Evolutionary conservation across 345 rosid species (phyloP).

Genomic region (Boechera divaricarpa): DNA sequence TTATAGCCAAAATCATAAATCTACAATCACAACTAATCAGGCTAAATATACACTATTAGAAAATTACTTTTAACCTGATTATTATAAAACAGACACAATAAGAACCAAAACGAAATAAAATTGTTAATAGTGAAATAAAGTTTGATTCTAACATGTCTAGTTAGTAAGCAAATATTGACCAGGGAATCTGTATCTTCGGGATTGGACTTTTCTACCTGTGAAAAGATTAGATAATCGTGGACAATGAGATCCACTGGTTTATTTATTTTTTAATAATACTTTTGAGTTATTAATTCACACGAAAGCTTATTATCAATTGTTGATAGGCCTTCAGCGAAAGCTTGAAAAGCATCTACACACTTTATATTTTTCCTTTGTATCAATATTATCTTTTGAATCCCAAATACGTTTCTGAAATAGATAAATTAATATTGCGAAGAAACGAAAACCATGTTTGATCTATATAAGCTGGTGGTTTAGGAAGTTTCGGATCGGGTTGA

Average conservation of each 20-base stretch:
- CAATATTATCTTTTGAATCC: too few species aligned
- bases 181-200: slow-evolving; percentile 32
- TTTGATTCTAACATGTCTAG: slow-evolving; percentile 12
- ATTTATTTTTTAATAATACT: not conserved
- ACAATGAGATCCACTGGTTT: not conserved
- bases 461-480: too few species aligned
- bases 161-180: slow-evolving; percentile 36
- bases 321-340: not conserved
- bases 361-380: too few species aligned
- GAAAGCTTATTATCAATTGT: not conserved
- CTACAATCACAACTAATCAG: too few species aligned
- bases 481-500: too few species aligned
- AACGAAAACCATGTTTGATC: too few species aligned
- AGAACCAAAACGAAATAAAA: not conserved
- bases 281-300: slow-evolving; percentile 16
- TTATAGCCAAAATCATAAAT: too few species aligned
- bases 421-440: too few species aligned
- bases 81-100: not conserved
- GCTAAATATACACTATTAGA: not conserved
- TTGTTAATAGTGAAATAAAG: not conserved
- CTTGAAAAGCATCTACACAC: slow-evolving; percentile 13
- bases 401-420: too few species aligned
- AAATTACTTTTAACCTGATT: not conserved
- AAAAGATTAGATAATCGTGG: slow-evolving; percentile 10
- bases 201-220: slow-evolving; percentile 2